Evolutionary conservation across 139 green algal species (phyloP).

Genomic region (Picochlorum sp.): DNA sequence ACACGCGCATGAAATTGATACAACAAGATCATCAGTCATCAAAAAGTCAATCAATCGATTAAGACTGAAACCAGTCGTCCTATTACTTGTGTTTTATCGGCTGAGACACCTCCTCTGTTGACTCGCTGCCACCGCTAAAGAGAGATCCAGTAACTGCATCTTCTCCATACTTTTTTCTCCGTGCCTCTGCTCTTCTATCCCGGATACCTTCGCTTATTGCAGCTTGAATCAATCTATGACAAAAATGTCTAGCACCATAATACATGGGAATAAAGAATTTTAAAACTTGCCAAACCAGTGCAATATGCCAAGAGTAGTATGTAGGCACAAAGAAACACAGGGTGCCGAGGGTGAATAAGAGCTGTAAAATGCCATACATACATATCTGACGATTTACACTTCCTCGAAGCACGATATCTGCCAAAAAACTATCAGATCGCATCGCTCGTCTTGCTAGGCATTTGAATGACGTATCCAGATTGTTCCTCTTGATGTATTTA

Average conservation of each 20-base stretch:
- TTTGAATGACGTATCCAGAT: constrained; percentile 48
- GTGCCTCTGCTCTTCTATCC: neutral
- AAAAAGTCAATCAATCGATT: too few relatives aligned
- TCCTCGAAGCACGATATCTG: constrained; percentile 34
- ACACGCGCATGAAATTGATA: too few relatives aligned
- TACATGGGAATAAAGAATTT: constrained; percentile 9
- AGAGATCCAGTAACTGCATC: neutral
- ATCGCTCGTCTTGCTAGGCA: constrained; percentile 33
- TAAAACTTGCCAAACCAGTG: constrained; percentile 20
- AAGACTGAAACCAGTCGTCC: too few relatives aligned
- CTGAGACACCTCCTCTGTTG: neutral
- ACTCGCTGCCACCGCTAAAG: neutral
- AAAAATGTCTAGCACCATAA: neutral
- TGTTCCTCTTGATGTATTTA: constrained; percentile 19
- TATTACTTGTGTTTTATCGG: neutral
- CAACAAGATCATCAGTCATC: too few relatives aligned
- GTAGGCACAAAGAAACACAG: constrained; percentile 22
- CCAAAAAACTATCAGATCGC: constrained; percentile 45
- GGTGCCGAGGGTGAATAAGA: constrained; percentile 26
- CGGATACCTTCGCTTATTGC: neutral
- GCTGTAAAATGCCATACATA: constrained; percentile 35
- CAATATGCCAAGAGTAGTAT: constrained; percentile 13
- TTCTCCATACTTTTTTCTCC: neutral
- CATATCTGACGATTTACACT: constrained; percentile 14
- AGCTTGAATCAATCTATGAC: neutral